phyloP scores from a whole-genome alignment of 2,329 filamentous ascomycete species.

The Hymenoscyphus linearis region DNA sequence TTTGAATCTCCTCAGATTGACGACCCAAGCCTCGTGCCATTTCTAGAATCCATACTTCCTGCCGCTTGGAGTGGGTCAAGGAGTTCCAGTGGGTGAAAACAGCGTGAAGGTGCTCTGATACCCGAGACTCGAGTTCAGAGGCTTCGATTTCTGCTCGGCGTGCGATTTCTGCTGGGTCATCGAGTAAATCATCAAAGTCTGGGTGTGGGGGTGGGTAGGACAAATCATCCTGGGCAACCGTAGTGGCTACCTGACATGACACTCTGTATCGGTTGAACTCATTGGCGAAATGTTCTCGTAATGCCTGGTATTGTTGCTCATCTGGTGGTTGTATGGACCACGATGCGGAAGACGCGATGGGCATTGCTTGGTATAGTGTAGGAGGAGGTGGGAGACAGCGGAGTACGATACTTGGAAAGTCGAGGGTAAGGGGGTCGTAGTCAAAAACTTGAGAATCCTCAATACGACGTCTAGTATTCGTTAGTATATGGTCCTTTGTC shows the following conservation, averaged over 20 bases:
- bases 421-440: slow-evolving; percentile 79
- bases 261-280: slow-evolving; percentile 63
- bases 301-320: slow-evolving; percentile 65
- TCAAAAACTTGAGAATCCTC: slow-evolving; percentile 60
- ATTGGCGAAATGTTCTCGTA: slow-evolving; percentile 61
- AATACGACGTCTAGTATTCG: slow-evolving; percentile 44
- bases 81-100: slow-evolving; percentile 73
- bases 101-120: slow-evolving; percentile 69
- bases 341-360: slow-evolving; percentile 70
- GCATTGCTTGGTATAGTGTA: slow-evolving; percentile 71
- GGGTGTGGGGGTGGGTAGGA: slow-evolving; percentile 36
- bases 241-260: slow-evolving; percentile 45
- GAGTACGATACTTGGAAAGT: slow-evolving; percentile 79
- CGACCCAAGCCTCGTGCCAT: slow-evolving; percentile 55
- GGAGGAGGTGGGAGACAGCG: slow-evolving; percentile 75
- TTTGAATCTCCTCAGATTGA: slow-evolving; percentile 47
- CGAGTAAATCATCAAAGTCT: slow-evolving; percentile 27
- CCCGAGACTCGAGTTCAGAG: slow-evolving; percentile 56
- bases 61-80: slow-evolving; percentile 50
- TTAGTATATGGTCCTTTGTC: slow-evolving; percentile 8
- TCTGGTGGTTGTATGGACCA: slow-evolving; percentile 78
- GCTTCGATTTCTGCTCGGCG: slow-evolving; percentile 32
- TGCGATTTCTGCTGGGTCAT: slow-evolving; percentile 34
- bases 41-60: slow-evolving; percentile 57
- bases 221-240: slow-evolving; percentile 45